Evolutionary conservation across 1,139 yeast species (phyloP), one percentile per base, ranked within the genome.

Genomic region (Candida tunisiensis): DNA sequence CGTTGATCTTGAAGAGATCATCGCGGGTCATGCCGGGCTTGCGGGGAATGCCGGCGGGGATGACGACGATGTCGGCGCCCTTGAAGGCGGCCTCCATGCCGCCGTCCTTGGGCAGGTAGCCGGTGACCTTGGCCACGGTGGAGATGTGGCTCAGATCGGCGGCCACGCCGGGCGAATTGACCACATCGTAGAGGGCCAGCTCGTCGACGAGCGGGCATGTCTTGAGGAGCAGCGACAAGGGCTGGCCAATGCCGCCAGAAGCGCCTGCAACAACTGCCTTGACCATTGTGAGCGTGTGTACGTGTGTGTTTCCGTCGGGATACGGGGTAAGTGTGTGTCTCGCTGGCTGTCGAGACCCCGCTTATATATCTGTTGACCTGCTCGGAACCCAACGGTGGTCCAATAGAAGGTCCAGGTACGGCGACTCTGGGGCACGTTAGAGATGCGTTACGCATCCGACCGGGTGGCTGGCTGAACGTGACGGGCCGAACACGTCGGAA

Each of bases 1-100:
- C 94, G 51, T 85, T 85, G 61, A 88, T 79, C 60, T 72, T 72
- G 68, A 85, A 82, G 51, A 85, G 67, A 51, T 85, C 95, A 53
- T 85, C 95, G 57, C 96, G 74, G 39, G 95, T 79, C 96, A 85
- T 85, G 42, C 95, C 95, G 32, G 95, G 95, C 62, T 85, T 85
- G 62, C 96, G 73, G 53, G 95, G 95, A 33, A 85, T 80, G 51
- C 96, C 95, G 27, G 95, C 95, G 37, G 95, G 94, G 51, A 85
- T 78, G 34, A 85, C 70, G 37, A 85, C 78, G 36, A 83, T 65
- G 45, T 77, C 78, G 16, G 92, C 62, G 28, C 71, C 77, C 28
- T 64, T 55, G 40, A 85, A 62, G 16, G 93, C 91, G 23, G 44
- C 45, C 27, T 51, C 45, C 23, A 71, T 51, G 7, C 73, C 75